Base-by-base conservation (phyloP, 495 filamentous ascomycete species). In the Aspergillus sclerotioniger region DNA sequence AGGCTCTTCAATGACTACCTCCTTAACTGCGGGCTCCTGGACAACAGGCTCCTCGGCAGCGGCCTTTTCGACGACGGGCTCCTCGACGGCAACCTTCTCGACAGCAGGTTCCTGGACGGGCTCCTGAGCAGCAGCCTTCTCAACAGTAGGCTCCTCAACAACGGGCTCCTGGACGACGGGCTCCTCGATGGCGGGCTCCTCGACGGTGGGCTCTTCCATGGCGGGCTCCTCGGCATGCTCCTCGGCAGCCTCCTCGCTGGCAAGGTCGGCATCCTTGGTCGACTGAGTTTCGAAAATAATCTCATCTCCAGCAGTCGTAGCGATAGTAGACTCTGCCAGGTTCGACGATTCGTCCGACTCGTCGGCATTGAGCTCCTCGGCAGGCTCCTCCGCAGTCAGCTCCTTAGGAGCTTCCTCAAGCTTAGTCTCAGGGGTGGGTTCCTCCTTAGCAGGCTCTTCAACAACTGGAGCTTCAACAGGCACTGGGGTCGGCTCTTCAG, bases 161-260 rank as follows among this genome's bases (percentile, higher is more conserved):
- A 58, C 44, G 28, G 54, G 19, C 17, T 64, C 53, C 21, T 53
- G n/a, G 6, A 45, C 52, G 29, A 20, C 41, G 13, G 25, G 52
- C 33, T 66, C 62, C 39, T 62, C 62, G 2, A 54, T 53, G 8
- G 53, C 53, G 13, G 46, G 53, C 51, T 58, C 57, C 48, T 62
- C 60, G 9, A 43, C 60, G 8, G 45, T 51, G 17, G 49, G 10
- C 37, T 44, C 61, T n/a, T 63, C 41, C 3, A 33, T 37, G 7
- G 56, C 54, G 17, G 43, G 12, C 21, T 51, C 41, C 20, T 51
- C 51, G 8, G 46, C 62, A 15, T 39, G 20, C 28, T 28, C 12
- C 39, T 45, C 54, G 10, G 25, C 12, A 17, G 13, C n/a, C 47
- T 49, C 46, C 41, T 48, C 17, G 28, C 61, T 58, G 17, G 51